A percentile compares a stretch with the other conserved stretches of the same genome.
Evolutionary conservation across 768 basidiomycete species (phyloP).

Genomic region (Macrolepiota albuminosa): DNA sequence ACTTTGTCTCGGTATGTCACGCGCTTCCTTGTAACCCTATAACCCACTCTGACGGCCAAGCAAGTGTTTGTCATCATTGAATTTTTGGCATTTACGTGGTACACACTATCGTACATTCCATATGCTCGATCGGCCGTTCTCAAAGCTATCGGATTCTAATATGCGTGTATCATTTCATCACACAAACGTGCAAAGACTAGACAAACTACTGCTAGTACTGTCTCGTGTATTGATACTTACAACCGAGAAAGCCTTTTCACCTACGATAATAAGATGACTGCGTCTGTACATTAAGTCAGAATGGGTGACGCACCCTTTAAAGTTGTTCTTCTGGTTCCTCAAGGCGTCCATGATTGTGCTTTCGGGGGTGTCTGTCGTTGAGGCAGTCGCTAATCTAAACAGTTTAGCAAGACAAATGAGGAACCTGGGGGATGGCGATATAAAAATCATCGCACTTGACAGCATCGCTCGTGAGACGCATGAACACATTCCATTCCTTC

Average conservation of each 20-base stretch:
- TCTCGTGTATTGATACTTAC: neutral
- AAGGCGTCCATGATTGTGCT: conserved; percentile 67
- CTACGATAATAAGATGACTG: neutral
- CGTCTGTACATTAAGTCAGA: neutral
- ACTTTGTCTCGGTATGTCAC: conserved; percentile 60
- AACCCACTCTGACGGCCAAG: conserved; percentile 1
- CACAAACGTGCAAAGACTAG: neutral
- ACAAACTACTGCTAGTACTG: neutral
- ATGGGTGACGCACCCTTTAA: conserved; percentile 47
- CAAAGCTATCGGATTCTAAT: conserved; percentile 54
- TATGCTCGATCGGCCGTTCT: conserved; percentile 77
- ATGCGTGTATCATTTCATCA: neutral
- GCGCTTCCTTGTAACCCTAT: conserved; percentile 3
- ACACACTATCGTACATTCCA: conserved; percentile 83
- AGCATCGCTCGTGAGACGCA: conserved; percentile 63
- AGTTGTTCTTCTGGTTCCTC: conserved; percentile 82
- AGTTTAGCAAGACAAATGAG: neutral
- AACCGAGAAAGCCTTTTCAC: conserved; percentile 6
- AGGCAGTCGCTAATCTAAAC: conserved; percentile 45
- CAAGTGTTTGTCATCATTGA: conserved; percentile 88
- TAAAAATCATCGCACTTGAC: conserved; percentile 48
- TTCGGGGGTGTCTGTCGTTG: conserved; percentile 36
- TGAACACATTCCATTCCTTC: conserved; percentile 94
- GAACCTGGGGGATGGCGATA: neutral
- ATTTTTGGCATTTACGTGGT: conserved; percentile 91